Evolutionary conservation across 2,329 filamentous ascomycete species (phyloP), one percentile per base, ranked within the genome.

Genomic region (Fusarium torreyae): DNA sequence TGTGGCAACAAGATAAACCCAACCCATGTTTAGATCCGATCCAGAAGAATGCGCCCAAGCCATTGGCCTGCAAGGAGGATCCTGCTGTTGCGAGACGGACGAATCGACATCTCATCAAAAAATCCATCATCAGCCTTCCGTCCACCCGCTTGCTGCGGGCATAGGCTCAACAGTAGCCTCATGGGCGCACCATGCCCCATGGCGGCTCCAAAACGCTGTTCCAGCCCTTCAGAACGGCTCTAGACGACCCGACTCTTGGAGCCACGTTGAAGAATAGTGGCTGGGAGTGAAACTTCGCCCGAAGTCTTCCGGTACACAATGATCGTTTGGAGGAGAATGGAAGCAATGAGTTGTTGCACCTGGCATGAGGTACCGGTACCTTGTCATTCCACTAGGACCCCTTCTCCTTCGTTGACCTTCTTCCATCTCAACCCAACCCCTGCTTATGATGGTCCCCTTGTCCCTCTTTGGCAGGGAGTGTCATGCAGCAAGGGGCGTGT

Each of bases 151-250:
- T 54, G 68, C 57, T 69, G 60, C 62, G 45, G 66, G 44, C 57
- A 55, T 69, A 56, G 28, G 62, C 73, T 74, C 73, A 75, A 75
- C 73, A 75, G 70, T 63, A 75, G 71, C 63, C 63, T 75, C 68
- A 69, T 44, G 45, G 57, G 46, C 44, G 28, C 61, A 36, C 34
- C 42, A 52, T 57, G 66, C 46, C 51, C 57, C 61, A 57, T 20
- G 26, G 33, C 26, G 36, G 45, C 31, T 63, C 45, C 45, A 71
- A 57, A 43, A 38, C 42, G 36, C 33, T 48, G 64, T 63, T 66
- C 56, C 43, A 71, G 64, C 64, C 60, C 57, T 69, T 34, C 39
- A 71, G 39, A 61, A 51, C 26, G 42, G 63, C 44, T 31, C 20
- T 51, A 52, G 53, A 46, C n/a, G 46, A 63, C 39, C 38, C 45